Evolutionary conservation across 2,329 filamentous ascomycete genomes (phyloP), one percentile per base, ranked within the genome.

Genomic region (Colletotrichum liaoningense): DNA sequence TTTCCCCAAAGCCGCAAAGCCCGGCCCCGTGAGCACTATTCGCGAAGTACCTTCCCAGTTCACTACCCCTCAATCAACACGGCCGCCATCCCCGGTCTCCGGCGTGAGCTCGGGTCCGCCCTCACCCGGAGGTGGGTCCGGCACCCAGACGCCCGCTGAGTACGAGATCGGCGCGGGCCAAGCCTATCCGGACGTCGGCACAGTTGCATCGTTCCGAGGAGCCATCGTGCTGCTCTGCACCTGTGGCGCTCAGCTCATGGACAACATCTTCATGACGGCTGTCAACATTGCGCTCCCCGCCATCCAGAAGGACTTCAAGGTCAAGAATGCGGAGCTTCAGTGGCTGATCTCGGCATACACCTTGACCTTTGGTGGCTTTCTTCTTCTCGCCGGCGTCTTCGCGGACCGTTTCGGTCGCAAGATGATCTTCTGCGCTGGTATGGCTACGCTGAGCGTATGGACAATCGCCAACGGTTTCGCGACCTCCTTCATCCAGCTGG

Each of bases 261-360:
- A 72, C 8, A 72, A 72, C n/a, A n/a, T 72, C 7, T 72, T 58
- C 24, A 69, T 72, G 58, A 70, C 69, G 19, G 65, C 52, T 2
- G 58, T 69, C 5, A 72, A 72, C 6, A 72, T 72, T 33, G 65
- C 69, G 4, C 65, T 72, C 5, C 69, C 69, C 14, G 65, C 69
- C 24, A 69, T 72, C 11, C 69, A 72, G 54, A 38, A 26, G 3
- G 69, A 72, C 30, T 72, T 72, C 12, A 28, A 63, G 5, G 65
- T 72, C 0, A 72, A 72, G 24, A 69, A 14, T 22, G 54, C 52
- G 1, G 69, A 72, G 52, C 14, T 72, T 16, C 69, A 72, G 42
- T 72, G 69, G 69, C 54, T 72, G 11, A 72, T 72, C 24, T 72
- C 69, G 12, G 69, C 69, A 19, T 72, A 72, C 69, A 72, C 69